Base-by-base conservation (phyloP, 2,329 filamentous ascomycete species). In the Pseudomassariella vexata region DNA sequence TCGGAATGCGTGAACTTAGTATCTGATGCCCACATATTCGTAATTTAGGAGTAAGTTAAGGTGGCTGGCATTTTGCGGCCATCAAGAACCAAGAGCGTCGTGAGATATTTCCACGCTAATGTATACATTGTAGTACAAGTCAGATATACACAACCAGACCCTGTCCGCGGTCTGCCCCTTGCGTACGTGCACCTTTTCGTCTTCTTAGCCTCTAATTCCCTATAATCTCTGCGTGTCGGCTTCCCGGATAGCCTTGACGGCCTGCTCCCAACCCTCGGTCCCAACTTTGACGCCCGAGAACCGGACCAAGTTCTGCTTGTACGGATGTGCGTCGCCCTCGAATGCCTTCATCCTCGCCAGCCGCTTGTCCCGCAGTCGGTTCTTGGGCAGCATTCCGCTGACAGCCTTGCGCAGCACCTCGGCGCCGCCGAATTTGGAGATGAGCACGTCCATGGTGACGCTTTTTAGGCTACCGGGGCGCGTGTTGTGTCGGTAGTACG, bases 341-440 rank as follows among this genome's bases (percentile, higher is more conserved):
- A 95, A 98, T 5, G 85, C 89, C 76, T 96, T 98, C 56, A 98
- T 64, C 47, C 92, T 72, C 22, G 81, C 86, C 65, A 98, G 65
- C 43, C 94, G 68, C 68, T 87, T 85, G 58, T 95, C 88, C 49
- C 90, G 70, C 53, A 98, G 65, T 51, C 89, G 69, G 65, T 98
- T 98, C 76, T 98, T 98, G 33, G 92, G 92, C 61, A 98, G 63
- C 92, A 98, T 98, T 29, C 94, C 94, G 55, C 84, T 83, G 24
- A 98, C 94, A 2, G 94, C 92, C 59, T 88, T 85, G 52, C 87
- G 73, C 56, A 98, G 62, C 22, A 98, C 81, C 71, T 98, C 92
- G 22, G 82, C 82, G 30, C 92, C 92, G 43, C 92, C 92, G 68
- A 87, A 85, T 70, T 95, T 41, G 51, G 77, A 82, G 72, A 95